Evolutionary conservation across 2,329 filamentous ascomycete genomes (phyloP).

Genomic region (Mollisiaceae sp.): DNA sequence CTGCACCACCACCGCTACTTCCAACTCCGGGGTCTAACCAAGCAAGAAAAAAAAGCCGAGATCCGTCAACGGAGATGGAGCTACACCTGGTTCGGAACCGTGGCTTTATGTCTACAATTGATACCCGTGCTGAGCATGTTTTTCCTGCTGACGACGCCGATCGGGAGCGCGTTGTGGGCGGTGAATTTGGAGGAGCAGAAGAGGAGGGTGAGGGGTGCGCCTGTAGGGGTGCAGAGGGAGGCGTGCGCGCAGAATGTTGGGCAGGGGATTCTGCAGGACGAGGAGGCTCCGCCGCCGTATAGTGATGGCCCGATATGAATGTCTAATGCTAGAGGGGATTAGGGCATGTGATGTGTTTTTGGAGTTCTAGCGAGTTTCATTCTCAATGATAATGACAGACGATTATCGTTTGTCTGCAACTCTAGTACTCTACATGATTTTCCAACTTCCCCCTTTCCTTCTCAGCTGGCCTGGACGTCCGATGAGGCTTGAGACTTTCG

Average conservation of each 20-base stretch:
- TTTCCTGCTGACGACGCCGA: constrained; percentile 86
- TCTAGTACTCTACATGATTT: no score
- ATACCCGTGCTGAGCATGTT: constrained; percentile 91
- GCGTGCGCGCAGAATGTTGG: not conserved
- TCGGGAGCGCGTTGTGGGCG: constrained; percentile 86
- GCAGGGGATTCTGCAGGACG: constrained; percentile 24
- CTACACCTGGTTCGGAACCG: constrained; percentile 91
- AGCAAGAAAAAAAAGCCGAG: constrained; percentile 74
- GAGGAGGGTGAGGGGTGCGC: constrained; percentile 32
- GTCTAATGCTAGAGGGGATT: not conserved
- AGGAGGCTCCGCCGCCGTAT: constrained; percentile 38
- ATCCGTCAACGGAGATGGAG: constrained; percentile 74
- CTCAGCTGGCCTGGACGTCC: no score
- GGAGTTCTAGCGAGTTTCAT: not conserved
- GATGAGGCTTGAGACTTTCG: no score
- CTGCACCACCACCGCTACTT: constrained; percentile 93
- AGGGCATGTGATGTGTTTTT: not conserved
- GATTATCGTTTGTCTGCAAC: not conserved
- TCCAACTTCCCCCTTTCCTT: not conserved
- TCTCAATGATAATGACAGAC: not conserved
- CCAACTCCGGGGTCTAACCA: constrained; percentile 74
- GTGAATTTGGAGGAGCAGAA: constrained; percentile 70
- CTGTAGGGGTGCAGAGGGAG: constrained; percentile 6
- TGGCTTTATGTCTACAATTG: constrained; percentile 85
- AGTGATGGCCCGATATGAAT: constrained; percentile 35